phyloP scores from a whole-genome alignment of 352 stramenopile species.

The Albugo laibachii region DNA sequence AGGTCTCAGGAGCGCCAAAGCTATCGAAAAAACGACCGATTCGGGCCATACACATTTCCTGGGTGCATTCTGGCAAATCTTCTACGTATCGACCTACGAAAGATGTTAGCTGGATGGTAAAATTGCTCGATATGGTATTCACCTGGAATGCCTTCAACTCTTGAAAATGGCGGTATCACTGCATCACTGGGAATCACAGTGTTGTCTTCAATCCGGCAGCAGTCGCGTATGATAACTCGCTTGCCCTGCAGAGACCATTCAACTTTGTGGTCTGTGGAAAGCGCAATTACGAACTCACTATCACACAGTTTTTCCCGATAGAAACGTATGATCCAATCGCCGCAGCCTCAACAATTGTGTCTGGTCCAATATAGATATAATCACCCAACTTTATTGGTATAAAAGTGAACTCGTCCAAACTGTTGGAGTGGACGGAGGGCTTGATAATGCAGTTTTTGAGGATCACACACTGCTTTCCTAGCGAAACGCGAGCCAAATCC shows the following conservation, averaged over 20 bases:
- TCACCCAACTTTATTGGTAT: constrained; percentile 72
- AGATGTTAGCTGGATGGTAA: background rate
- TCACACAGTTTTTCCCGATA: constrained; percentile 74
- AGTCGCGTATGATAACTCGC: constrained; percentile 66
- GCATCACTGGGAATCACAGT: constrained; percentile 53
- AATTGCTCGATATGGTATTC: background rate
- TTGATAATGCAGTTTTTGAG: constrained; percentile 47
- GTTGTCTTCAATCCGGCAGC: constrained; percentile 67
- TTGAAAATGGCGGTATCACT: constrained; percentile 58
- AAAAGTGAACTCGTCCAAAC: constrained; percentile 26
- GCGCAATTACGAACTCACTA: constrained; percentile 20
- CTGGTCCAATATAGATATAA: constrained; percentile 57
- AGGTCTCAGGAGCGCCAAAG: constrained; percentile 11
- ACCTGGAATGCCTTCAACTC: constrained; percentile 54
- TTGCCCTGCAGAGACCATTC: constrained; percentile 25
- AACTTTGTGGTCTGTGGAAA: background rate
- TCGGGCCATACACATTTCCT: constrained; percentile 40
- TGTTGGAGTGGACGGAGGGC: constrained; percentile 20
- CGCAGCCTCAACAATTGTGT: constrained; percentile 56
- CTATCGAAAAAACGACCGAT: constrained; percentile 75
- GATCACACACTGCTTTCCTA: constrained; percentile 69
- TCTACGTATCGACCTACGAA: constrained; percentile 32
- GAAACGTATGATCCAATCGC: constrained; percentile 70
- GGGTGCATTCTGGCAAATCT: constrained; percentile 69
- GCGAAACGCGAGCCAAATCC: constrained; percentile 63